phyloP scores from a whole-genome alignment of 257 asterid genomes.

The Nicotiana tabacum region DNA sequence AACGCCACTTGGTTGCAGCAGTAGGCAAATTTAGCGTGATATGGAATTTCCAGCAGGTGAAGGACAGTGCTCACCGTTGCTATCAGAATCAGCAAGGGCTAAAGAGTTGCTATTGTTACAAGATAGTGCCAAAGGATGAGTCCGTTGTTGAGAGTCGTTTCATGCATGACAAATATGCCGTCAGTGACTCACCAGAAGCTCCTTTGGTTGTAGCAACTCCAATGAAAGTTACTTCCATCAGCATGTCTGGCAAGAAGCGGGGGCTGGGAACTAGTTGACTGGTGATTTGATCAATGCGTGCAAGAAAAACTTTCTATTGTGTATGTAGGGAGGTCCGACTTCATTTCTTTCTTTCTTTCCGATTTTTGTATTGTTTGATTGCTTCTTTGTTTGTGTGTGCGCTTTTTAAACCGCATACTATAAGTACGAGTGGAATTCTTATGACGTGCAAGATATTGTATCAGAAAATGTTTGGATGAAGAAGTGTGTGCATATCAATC shows the following conservation, averaged over 20 bases:
- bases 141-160: slow-evolving; percentile 90
- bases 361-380: neutral
- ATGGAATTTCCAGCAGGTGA: slow-evolving; percentile 97
- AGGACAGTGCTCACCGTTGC: slow-evolving; percentile 84
- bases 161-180: slow-evolving; percentile 84
- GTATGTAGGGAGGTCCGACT: neutral
- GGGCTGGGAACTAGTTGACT: neutral
- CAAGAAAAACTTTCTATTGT: neutral
- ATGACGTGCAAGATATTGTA: neutral
- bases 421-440: neutral
- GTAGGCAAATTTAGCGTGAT: slow-evolving; percentile 91
- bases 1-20: slow-evolving; percentile 88
- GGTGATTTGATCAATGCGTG: neutral
- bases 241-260: slow-evolving; percentile 68
- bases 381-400: neutral
- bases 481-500: neutral
- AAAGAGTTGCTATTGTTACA: slow-evolving; percentile 98
- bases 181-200: slow-evolving; percentile 77
- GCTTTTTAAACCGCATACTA: neutral
- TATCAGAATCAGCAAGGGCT: slow-evolving; percentile 91
- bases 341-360: neutral
- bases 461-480: neutral
- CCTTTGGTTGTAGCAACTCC: slow-evolving; percentile 98
- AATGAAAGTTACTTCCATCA: slow-evolving; percentile 84
- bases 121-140: slow-evolving; percentile 78